Evolutionary conservation across 1,139 yeast genomes (phyloP), one percentile per base, ranked within the genome.

Genomic region (Zygosaccharomyces pseudobailii): DNA sequence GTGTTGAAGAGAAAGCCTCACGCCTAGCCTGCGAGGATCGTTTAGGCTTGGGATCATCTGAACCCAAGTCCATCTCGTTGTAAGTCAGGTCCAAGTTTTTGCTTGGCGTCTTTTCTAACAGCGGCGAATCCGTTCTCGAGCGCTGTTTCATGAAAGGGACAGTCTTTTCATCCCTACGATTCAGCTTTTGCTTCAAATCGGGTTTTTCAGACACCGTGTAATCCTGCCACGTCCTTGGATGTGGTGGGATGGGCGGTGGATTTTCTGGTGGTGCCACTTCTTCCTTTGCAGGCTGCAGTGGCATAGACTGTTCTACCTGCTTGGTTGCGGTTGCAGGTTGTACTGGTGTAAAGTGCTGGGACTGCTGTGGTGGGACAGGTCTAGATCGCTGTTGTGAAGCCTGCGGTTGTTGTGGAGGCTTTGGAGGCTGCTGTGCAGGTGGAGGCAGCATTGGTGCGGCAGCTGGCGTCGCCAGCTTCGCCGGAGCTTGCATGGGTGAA

Each of bases 301-400:
- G 42, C 23, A 40, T 44, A 20, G 32, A n/a, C 33, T 45, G 55
- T 9, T 47, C 53, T 20, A 38, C 46, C 19, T 36, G 47, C 39
- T 9, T n/a, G n/a, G n/a, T n/a, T n/a, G n/a, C 55, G 54, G 61
- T 62, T 53, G 43, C 62, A 56, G 48, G 31, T 25, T 43, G 45
- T 20, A 43, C 42, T 13, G 13, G 4, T 9, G 9, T 19, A 10
- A 30, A 30, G 13, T 32, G 40, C 6, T 37, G 33, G 19, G 45
- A 39, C n/a, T 25, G 35, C 31, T 35, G 42, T 30, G 36, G 40
- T 7, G 47, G 31, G 7, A 9, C 19, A 5, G 40, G 47, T 13
- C 25, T 41, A 44, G 27, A 52, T 37, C 33, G 34, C 36, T 47
- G 49, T 32, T 47, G 48, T 10, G 27, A 17, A 31, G 40, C 41